Conservation (phyloP, 768 basidiomycete species). For the Pleurotus platypus region DNA sequence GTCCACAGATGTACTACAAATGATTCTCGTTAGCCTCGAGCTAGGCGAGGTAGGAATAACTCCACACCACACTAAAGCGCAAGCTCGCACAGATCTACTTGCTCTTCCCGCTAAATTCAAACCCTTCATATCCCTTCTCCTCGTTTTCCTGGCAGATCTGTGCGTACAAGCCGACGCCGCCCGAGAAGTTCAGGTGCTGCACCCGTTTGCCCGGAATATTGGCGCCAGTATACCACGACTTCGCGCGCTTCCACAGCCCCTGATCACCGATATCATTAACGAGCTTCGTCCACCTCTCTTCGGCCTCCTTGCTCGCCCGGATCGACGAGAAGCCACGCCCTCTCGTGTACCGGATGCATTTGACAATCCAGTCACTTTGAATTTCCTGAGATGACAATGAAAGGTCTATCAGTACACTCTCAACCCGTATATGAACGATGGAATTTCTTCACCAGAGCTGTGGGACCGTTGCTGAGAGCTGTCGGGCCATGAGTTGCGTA, state of each 20-base stretch:
- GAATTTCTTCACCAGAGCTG: constrained; percentile 15
- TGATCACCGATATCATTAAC: not conserved
- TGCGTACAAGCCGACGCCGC: constrained; percentile 9
- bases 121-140: constrained; percentile 15
- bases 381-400: constrained; percentile 11
- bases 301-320: constrained; percentile 10
- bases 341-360: constrained; percentile 9
- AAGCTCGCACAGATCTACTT: no score
- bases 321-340: constrained; percentile 6
- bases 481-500: constrained; percentile 15
- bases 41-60: no score
- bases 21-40: no score
- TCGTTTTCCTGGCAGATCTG: constrained; percentile 7
- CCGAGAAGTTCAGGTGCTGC: constrained; percentile 12
- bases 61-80: no score
- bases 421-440: no score
- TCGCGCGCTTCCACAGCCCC: constrained; percentile 7
- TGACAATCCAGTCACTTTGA: constrained; percentile 14
- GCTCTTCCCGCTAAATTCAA: not conserved
- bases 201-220: constrained; percentile 13
- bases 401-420: not conserved
- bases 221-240: constrained; percentile 14
- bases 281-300: constrained; percentile 8
- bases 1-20: no score
- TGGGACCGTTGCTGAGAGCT: constrained; percentile 13